Percentiles rank a stretch among this genome's conserved stretches.
phyloP scores from a whole-genome alignment of 2,329 filamentous ascomycete genomes.

The Colletotrichum lupini region DNA sequence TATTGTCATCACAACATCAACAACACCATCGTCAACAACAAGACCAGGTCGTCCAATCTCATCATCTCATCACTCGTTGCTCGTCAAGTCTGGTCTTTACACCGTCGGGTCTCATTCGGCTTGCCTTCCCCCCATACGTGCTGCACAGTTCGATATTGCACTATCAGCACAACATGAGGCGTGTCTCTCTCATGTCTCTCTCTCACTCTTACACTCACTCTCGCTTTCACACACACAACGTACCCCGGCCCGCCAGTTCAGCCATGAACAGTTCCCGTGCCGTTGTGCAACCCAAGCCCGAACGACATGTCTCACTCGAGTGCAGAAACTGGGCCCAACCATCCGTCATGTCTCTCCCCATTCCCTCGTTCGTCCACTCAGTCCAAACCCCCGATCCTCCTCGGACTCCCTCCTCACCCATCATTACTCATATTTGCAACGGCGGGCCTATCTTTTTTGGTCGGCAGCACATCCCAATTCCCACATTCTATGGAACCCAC shows the following conservation, averaged over 20 bases:
- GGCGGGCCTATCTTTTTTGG: not conserved
- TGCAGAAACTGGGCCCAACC: slow-evolving; percentile 12
- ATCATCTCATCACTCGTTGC: not conserved
- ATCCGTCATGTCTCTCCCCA: slow-evolving; percentile 8
- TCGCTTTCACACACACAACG: not conserved
- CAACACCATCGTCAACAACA: not conserved
- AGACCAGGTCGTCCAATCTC: not conserved
- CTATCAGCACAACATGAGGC: not conserved
- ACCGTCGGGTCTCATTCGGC: not conserved
- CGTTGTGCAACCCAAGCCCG: slow-evolving; percentile 11
- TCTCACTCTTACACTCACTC: not conserved
- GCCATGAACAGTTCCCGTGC: slow-evolving; percentile 10
- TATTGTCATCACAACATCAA: not conserved
- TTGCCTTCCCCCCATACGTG: not conserved
- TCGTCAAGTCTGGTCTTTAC: not conserved
- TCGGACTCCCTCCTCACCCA: not conserved
- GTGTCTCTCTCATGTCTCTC: not conserved
- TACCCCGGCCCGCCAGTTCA: not conserved
- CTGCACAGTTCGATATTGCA: not conserved
- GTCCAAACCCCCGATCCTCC: not conserved
- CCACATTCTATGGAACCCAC: slow-evolving; percentile 28
- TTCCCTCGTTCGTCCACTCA: slow-evolving; percentile 1
- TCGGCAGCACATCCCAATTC: slow-evolving; percentile 16
- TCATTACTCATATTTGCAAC: not conserved
- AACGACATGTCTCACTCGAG: slow-evolving; percentile 19